phyloP scores from a whole-genome alignment of 2,329 filamentous ascomycete species.

The Fusarium chuoi region DNA sequence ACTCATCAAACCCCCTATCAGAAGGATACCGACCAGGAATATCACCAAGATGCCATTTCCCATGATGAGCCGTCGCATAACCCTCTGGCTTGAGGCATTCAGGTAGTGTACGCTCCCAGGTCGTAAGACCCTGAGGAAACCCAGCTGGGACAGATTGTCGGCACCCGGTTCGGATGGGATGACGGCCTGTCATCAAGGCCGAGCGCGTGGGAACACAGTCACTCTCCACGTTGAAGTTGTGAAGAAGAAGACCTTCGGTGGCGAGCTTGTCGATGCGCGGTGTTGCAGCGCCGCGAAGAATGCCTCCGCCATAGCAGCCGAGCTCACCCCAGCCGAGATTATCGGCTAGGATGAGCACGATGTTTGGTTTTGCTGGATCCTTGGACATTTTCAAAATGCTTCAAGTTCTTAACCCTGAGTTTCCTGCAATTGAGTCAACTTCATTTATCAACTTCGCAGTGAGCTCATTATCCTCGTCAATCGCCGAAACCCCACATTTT shows the following conservation, averaged over 20 bases:
- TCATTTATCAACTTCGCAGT: background rate
- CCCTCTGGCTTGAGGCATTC: conserved; percentile 44
- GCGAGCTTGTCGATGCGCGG: conserved; percentile 49
- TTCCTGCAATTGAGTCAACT: background rate
- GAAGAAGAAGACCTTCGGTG: conserved; percentile 46
- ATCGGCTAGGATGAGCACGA: conserved; percentile 50
- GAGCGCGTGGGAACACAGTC: conserved; percentile 50
- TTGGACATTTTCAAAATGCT: conserved; percentile 10
- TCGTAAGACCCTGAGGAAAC: conserved; percentile 47
- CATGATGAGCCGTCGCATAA: conserved; percentile 48
- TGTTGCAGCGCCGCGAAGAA: conserved; percentile 48
- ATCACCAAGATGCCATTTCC: conserved; percentile 52
- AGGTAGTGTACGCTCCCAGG: conserved; percentile 47
- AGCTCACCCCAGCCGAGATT: conserved; percentile 53
- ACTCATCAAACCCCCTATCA: conserved; percentile 51
- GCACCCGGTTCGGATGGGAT: conserved; percentile 50
- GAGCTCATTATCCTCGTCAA: background rate
- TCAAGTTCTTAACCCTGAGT: background rate
- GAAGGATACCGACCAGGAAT: conserved; percentile 49
- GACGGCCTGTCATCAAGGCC: conserved; percentile 50
- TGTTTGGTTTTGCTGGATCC: conserved; percentile 41
- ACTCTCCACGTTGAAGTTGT: conserved; percentile 53
- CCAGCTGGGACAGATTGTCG: conserved; percentile 49
- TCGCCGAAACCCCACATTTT: conserved; percentile 19
- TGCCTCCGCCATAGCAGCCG: conserved; percentile 49